phyloP scores from a whole-genome alignment of 164 flowering plant species.

The Santalum album region DNA sequence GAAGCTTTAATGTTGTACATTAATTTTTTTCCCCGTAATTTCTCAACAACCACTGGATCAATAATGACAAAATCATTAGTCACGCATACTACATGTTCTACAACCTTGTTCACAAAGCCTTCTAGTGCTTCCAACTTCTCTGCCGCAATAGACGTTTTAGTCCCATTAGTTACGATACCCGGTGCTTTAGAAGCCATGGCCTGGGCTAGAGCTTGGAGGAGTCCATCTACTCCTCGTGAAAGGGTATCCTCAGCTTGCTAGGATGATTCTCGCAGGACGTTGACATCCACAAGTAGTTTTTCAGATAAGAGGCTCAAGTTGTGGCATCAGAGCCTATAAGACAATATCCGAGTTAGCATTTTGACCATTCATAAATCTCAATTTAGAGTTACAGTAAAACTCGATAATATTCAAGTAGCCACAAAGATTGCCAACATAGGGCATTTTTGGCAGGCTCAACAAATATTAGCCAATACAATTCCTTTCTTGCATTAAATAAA shows the following conservation, averaged over 20 bases:
- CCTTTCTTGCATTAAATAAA: too few relatives aligned
- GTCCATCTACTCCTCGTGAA: not conserved
- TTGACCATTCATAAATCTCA: not conserved
- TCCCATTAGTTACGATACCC: not conserved
- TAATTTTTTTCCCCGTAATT: too few relatives aligned
- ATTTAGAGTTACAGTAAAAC: too few relatives aligned
- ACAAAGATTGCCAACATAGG: too few relatives aligned
- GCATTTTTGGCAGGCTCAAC: too few relatives aligned
- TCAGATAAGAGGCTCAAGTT: not conserved
- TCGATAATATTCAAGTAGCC: too few relatives aligned
- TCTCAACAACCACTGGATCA: too few relatives aligned
- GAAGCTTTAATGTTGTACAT: conserved; percentile 36
- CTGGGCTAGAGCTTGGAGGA: not conserved
- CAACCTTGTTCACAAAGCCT: not conserved
- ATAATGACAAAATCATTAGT: too few relatives aligned
- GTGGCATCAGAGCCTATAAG: not conserved
- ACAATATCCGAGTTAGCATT: not conserved
- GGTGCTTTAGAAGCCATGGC: not conserved
- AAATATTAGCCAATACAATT: too few relatives aligned
- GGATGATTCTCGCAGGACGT: not conserved
- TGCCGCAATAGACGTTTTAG: not conserved
- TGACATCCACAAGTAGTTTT: not conserved
- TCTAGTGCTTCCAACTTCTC: not conserved
- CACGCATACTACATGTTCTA: not conserved
- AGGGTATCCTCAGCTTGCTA: not conserved